A percentile compares a stretch with the other conserved stretches of the same genome.
phyloP scores from a whole-genome alignment of 305 asterid genomes.

The Rubia tinctorum region DNA sequence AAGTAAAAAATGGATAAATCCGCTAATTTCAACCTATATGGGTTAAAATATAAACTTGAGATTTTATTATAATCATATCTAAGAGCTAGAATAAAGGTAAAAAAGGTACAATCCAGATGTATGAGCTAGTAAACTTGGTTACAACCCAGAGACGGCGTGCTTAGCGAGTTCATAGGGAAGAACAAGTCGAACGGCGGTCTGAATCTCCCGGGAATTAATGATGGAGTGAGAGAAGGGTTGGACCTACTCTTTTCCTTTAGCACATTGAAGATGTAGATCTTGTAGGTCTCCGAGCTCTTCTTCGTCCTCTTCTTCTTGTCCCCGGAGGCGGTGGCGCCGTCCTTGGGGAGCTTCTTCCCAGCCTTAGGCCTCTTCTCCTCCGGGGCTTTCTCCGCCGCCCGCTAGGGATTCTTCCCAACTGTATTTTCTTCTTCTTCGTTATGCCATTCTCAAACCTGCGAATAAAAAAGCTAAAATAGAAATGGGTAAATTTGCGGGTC shows the following conservation, averaged over 20 bases:
- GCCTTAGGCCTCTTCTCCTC: conserved; percentile 31
- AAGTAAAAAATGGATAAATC: too few species aligned
- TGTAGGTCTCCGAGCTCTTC: conserved; percentile 29
- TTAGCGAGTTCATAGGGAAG: not conserved
- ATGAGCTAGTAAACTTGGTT: not conserved
- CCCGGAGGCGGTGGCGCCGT: conserved; percentile 17
- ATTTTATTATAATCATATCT: too few species aligned
- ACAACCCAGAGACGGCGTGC: not conserved
- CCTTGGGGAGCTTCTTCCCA: conserved; percentile 22
- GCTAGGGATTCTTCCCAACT: too few species aligned
- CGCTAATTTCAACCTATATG: too few species aligned
- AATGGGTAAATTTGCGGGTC: too few species aligned
- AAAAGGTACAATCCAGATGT: not conserved
- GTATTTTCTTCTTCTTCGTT: too few species aligned
- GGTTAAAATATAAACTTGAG: too few species aligned
- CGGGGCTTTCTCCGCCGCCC: conserved; percentile 27
- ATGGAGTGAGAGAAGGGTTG: too few species aligned
- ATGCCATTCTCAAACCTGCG: too few species aligned
- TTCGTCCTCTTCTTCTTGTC: conserved; percentile 29
- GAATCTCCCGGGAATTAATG: not conserved
- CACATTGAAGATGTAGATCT: conserved; percentile 22
- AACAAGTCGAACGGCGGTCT: not conserved
- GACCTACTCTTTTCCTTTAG: not conserved
- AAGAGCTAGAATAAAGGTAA: too few species aligned
- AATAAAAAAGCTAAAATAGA: too few species aligned